These are phyloP conservation scores for Fusarium sp. DNA, from an alignment of 2,329 filamentous ascomycete species.

Conservation along the genomic window DNA sequence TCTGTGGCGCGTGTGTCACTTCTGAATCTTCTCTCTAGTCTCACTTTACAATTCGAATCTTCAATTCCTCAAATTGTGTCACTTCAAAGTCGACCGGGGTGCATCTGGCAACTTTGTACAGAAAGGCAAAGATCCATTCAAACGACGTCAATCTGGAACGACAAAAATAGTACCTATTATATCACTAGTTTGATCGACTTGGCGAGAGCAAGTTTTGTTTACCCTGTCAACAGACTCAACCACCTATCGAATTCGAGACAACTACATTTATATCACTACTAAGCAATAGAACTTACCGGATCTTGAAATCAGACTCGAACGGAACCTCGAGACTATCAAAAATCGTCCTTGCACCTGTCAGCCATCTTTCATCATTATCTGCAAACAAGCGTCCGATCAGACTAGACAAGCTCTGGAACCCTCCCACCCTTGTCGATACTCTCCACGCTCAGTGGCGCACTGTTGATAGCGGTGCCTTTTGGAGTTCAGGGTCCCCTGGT, in stretches of 20 bases:
- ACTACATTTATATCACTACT: background rate
- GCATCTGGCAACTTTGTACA: background rate
- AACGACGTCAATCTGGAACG: constrained; percentile 4
- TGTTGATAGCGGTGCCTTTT: constrained; percentile 28
- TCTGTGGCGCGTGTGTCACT: constrained; percentile 9
- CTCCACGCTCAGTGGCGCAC: constrained; percentile 21
- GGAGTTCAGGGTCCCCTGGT: constrained; percentile 31
- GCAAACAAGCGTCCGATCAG: constrained; percentile 28
- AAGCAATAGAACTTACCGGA: background rate
- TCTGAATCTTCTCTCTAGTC: background rate
- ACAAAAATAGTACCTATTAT: constrained; percentile 24
- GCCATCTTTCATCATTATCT: constrained; percentile 18
- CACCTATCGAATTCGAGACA: background rate
- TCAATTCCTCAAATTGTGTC: background rate
- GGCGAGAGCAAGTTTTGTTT: constrained; percentile 24
- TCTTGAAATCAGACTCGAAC: background rate
- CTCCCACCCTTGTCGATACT: constrained; percentile 16
- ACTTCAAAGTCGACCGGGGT: background rate
- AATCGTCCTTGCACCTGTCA: constrained; percentile 14
- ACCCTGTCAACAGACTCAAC: constrained; percentile 7
- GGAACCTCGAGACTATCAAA: background rate
- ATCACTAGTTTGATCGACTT: constrained; percentile 21
- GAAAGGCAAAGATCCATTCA: background rate
- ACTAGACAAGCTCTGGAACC: constrained; percentile 13
- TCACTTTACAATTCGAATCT: background rate